Percentiles rank a stretch among this genome's conserved stretches.
Conservation (phyloP, 805 yeast species). For the Ogataea haglerorum region DNA sequence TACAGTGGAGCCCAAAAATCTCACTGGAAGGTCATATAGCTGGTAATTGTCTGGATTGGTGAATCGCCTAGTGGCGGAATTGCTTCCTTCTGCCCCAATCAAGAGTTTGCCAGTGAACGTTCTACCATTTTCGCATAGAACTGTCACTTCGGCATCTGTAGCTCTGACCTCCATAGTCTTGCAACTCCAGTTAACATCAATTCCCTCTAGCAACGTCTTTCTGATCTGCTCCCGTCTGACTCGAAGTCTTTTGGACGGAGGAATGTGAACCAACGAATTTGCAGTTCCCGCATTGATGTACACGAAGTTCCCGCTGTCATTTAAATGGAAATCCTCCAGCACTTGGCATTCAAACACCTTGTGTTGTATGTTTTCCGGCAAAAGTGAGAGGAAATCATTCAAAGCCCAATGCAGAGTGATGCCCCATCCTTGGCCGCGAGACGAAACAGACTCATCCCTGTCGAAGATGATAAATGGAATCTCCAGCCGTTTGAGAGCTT, state of each 20-base stretch:
- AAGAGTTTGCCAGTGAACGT: constrained; percentile 18
- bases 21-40: constrained; percentile 26
- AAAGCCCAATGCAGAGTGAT: constrained; percentile 34
- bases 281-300: constrained; percentile 32
- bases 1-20: constrained; percentile 31
- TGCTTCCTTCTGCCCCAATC: constrained; percentile 30
- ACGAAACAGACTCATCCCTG: constrained; percentile 24
- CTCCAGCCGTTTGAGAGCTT: constrained; percentile 23
- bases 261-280: constrained; percentile 27
- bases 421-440: constrained; percentile 34
- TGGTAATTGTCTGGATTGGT: constrained; percentile 21
- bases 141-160: constrained; percentile 11
- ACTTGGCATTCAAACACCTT: constrained; percentile 29
- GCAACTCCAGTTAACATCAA: constrained; percentile 31
- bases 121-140: constrained; percentile 22
- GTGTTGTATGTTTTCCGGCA: constrained; percentile 23
- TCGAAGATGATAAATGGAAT: constrained; percentile 29
- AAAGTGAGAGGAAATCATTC: constrained; percentile 20
- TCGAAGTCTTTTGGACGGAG: constrained; percentile 31
- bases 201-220: constrained; percentile 22
- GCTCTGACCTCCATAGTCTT: constrained; percentile 15
- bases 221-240: constrained; percentile 32
- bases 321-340: constrained; percentile 25
- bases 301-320: constrained; percentile 29
- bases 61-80: constrained; percentile 24